Evolutionary conservation across 163 green algal species (phyloP).

Genomic region (Chlamydomonas reinhardtii): DNA sequence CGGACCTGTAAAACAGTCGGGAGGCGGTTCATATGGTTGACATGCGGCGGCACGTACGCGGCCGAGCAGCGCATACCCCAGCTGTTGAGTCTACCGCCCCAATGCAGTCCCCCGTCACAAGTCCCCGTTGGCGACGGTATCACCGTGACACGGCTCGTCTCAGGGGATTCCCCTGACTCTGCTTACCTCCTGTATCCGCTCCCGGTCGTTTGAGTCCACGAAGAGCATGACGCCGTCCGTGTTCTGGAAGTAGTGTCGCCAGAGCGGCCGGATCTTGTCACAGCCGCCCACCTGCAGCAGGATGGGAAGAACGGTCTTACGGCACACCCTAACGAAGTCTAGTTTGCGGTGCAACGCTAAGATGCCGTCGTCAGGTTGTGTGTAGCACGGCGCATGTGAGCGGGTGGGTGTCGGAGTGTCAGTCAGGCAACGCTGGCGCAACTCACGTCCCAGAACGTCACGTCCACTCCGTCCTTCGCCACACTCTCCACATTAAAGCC

Average conservation of each 20-base stretch:
- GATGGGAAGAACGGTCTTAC: too few relatives aligned
- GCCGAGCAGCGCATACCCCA: too few relatives aligned
- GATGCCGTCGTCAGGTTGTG: neutral
- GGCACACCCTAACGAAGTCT: neutral
- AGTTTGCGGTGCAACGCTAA: neutral
- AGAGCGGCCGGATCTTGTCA: slow-evolving; percentile 80
- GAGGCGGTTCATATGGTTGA: too few relatives aligned
- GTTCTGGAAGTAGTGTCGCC: slow-evolving; percentile 88
- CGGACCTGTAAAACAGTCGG: too few relatives aligned
- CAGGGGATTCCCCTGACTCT: too few relatives aligned
- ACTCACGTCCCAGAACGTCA: slow-evolving; percentile 54
- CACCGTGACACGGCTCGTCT: too few relatives aligned
- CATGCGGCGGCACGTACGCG: too few relatives aligned
- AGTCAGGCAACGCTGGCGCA: too few relatives aligned
- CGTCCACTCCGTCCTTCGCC: neutral
- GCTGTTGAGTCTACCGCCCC: too few relatives aligned
- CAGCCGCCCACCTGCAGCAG: slow-evolving; percentile 54
- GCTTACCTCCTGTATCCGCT: slow-evolving; percentile 90
- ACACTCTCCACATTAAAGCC: slow-evolving; percentile 44
- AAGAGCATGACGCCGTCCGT: slow-evolving; percentile 94
- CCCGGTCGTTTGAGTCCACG: slow-evolving; percentile 94
- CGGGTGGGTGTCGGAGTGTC: too few relatives aligned
- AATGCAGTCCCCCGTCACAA: too few relatives aligned
- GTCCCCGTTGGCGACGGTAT: too few relatives aligned
- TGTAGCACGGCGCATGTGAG: neutral